Conservation (phyloP, 2,329 filamentous ascomycete genomes). For the Cladophialophora chaetospira region DNA sequence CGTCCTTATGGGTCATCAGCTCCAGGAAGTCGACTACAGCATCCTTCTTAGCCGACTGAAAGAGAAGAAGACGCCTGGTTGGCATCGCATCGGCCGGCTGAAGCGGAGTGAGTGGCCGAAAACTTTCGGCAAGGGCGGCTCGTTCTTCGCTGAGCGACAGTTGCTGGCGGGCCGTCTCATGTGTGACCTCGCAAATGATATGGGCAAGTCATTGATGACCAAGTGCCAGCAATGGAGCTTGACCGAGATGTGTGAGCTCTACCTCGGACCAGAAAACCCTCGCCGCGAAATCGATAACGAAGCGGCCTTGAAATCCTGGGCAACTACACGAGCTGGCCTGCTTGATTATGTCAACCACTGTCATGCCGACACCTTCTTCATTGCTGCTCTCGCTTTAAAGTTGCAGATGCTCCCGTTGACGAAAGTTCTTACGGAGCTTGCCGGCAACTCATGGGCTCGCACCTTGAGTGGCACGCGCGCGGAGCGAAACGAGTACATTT, state of each 20-base stretch:
- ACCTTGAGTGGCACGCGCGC: conserved; percentile 94
- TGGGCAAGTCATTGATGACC: conserved; percentile 93
- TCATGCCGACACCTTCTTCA: conserved; percentile 93
- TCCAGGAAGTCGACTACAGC: conserved; percentile 97
- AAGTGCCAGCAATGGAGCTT: conserved; percentile 98
- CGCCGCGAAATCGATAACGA: conserved; percentile 89
- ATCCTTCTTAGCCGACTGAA: conserved; percentile 82
- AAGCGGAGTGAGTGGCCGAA: conserved; percentile 83
- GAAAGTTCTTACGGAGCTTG: conserved; percentile 92
- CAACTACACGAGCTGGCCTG: conserved; percentile 76
- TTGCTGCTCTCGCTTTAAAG: conserved; percentile 83
- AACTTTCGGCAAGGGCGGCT: conserved; percentile 79
- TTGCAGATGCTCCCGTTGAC: conserved; percentile 92
- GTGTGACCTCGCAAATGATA: conserved; percentile 93
- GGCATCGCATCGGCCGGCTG: conserved; percentile 89
- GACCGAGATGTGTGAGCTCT: conserved; percentile 94
- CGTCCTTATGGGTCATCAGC: conserved; percentile 87
- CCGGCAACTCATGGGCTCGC: conserved; percentile 96
- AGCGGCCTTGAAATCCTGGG: conserved; percentile 82
- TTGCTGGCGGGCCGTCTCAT: conserved; percentile 84
- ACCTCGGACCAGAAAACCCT: conserved; percentile 70
- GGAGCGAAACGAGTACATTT: conserved; percentile 98
- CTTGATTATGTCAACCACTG: conserved; percentile 94
- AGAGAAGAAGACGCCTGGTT: conserved; percentile 88
- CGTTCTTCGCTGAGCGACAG: conserved; percentile 90